Evolutionary conservation across 305 asterid species (phyloP), one percentile per base, ranked within the genome.

Genomic region (Solanum hybrid): DNA sequence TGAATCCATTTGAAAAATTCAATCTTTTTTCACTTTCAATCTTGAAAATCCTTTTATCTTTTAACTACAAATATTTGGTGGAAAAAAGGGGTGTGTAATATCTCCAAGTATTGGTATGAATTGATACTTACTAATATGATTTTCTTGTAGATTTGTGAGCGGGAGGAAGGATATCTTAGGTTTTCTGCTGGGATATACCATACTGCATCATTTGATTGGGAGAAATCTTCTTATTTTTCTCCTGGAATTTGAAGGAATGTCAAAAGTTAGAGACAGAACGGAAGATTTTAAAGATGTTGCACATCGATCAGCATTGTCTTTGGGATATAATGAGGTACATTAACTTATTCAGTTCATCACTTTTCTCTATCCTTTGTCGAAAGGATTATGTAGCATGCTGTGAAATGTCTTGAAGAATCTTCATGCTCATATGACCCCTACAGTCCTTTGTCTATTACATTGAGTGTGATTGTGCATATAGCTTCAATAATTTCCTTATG

Each of bases 201-300:
- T 9, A 82, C 27, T 84, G 12, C 75, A 84, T 84, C 75, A 84
- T 84, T 84, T 84, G 75, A 51, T 51, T 16, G 31, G 42, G 42
- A 27, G 27, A 36, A 42, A 20, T 82, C 87, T 82, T 81, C 72
- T 42, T 56, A 17, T 16, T 10, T 32, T 85, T 56, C 32, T 56
- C 7, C 46, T 20, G 88, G 22, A 56, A 87, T 90, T 88, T 89
- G 89, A 89, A 91, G 88, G 80, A 78, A 97, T 97, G 99, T 92
- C 95, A 11, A 97, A 92, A 92, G 93, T 91, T 89, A 94, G 96
- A 89, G 99, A 97, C 85, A 94, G 98, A 92, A 94, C 95, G 17
- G 99, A 96, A 94, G 99, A 97, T 93, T 95, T 96, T 90, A 96
- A 92, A 94, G 98, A 97, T 92, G 95, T 96, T 86, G 98, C 93